Evolutionary conservation across 2,329 filamentous ascomycete genomes (phyloP).

Genomic region (Paracamarosporium sp.): DNA sequence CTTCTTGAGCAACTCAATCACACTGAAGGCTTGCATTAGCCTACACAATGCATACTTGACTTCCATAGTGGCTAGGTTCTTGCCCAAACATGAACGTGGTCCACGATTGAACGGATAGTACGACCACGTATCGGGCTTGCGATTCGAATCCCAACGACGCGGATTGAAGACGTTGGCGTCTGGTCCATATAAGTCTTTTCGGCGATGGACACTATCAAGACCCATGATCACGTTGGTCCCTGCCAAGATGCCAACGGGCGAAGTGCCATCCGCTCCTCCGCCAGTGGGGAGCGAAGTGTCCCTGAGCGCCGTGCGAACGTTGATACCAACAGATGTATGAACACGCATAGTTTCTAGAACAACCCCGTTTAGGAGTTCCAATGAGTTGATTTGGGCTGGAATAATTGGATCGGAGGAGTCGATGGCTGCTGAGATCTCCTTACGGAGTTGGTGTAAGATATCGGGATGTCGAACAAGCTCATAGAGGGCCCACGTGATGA

Average conservation of each 20-base stretch:
- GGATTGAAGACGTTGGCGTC: slow-evolving; percentile 33
- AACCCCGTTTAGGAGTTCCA: not conserved
- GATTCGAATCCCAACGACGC: slow-evolving; percentile 30
- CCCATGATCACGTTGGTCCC: slow-evolving; percentile 15
- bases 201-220: slow-evolving; percentile 26
- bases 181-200: slow-evolving; percentile 30
- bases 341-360: not conserved
- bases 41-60: slow-evolving; percentile 14
- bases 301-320: slow-evolving; percentile 21
- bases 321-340: slow-evolving; percentile 13
- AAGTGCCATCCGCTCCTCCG: slow-evolving; percentile 22
- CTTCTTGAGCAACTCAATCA: slow-evolving; percentile 9
- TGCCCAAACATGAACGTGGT: slow-evolving; percentile 9
- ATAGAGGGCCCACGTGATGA: slow-evolving; percentile 1
- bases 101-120: slow-evolving; percentile 18
- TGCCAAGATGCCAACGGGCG: slow-evolving; percentile 26
- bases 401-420: not conserved
- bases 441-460: not conserved
- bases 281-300: slow-evolving; percentile 28
- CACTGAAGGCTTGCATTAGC: slow-evolving; percentile 12
- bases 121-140: slow-evolving; percentile 15
- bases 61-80: slow-evolving; percentile 12
- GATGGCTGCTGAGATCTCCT: not conserved
- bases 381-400: not conserved
- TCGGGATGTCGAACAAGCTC: not conserved